Conservation (phyloP, 768 basidiomycete species). For the Collybia mongolica region DNA sequence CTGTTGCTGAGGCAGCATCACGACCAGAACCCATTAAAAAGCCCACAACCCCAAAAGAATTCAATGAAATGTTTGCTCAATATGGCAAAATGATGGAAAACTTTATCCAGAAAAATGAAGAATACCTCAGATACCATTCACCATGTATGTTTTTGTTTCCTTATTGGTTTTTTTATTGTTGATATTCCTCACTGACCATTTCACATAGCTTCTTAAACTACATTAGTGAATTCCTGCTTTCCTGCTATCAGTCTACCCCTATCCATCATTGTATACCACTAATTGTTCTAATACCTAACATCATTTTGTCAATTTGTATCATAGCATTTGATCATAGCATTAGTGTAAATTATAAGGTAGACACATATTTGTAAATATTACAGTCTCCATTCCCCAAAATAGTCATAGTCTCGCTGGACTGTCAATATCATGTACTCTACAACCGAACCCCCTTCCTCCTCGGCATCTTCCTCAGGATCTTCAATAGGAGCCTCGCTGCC, state of each 20-base stretch:
- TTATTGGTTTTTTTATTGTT: neutral
- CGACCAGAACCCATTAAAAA: neutral
- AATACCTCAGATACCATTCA: neutral
- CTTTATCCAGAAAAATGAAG: constrained; percentile 10
- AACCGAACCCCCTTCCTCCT: constrained; percentile 64
- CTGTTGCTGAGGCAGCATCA: constrained; percentile 18
- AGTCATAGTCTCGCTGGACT: constrained; percentile 61
- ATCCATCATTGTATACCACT: neutral
- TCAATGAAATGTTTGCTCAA: constrained; percentile 15
- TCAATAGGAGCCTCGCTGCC: constrained; percentile 30
- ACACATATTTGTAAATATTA: constrained; percentile 20
- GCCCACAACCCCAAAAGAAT: constrained; percentile 10
- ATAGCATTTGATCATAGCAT: no score
- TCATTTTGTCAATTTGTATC: constrained; percentile 3
- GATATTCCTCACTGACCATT: neutral
- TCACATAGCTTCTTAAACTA: neutral
- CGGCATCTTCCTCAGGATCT: constrained; percentile 41
- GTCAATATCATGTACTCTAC: constrained; percentile 84
- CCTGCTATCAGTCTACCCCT: neutral
- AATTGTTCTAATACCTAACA: neutral
- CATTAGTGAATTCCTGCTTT: neutral
- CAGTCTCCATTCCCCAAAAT: constrained; percentile 72
- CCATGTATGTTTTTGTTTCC: neutral
- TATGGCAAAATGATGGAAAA: constrained; percentile 11
- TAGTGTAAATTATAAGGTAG: neutral